These are phyloP conservation scores for Ochetophila trinervis DNA, from an alignment of 306 rosid genomes.

Conservation along the genomic window DNA sequence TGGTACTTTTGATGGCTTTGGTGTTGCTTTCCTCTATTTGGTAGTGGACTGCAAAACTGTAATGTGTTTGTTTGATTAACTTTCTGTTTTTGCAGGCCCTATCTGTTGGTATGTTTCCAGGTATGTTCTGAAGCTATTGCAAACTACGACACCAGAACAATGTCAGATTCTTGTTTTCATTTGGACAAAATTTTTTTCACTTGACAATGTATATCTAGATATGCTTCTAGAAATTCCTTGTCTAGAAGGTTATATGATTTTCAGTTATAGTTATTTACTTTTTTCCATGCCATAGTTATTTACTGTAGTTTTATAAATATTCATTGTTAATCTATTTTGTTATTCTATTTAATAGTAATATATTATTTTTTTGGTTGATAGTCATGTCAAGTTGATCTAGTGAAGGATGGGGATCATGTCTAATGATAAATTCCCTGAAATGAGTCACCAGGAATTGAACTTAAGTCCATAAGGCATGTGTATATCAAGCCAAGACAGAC, in stretches of 20 bases:
- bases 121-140: conserved; percentile 91
- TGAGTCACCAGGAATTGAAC: too few species aligned
- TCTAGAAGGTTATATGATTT: neutral
- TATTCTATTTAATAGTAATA: neutral
- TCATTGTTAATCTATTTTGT: neutral
- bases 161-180: conserved; percentile 96
- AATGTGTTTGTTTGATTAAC: conserved; percentile 16
- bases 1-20: conserved; percentile 45
- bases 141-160: conserved; percentile 90
- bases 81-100: conserved; percentile 54
- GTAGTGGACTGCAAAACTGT: conserved; percentile 14
- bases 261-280: neutral
- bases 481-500: too few species aligned
- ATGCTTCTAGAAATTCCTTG: conserved; percentile 15
- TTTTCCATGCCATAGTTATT: neutral
- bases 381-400: conserved; percentile 99
- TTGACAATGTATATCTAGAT: conserved; percentile 70
- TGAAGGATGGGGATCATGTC: conserved; percentile 95
- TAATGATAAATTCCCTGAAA: too few species aligned
- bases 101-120: conserved; percentile 98
- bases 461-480: too few species aligned
- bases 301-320: neutral
- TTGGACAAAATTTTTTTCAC: conserved; percentile 98
- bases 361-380: conserved; percentile 38
- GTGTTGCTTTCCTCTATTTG: conserved; percentile 9